Conservation (phyloP, 1,284 basidiomycete genomes). For the Sporisorium iseilematis-ciliati region DNA sequence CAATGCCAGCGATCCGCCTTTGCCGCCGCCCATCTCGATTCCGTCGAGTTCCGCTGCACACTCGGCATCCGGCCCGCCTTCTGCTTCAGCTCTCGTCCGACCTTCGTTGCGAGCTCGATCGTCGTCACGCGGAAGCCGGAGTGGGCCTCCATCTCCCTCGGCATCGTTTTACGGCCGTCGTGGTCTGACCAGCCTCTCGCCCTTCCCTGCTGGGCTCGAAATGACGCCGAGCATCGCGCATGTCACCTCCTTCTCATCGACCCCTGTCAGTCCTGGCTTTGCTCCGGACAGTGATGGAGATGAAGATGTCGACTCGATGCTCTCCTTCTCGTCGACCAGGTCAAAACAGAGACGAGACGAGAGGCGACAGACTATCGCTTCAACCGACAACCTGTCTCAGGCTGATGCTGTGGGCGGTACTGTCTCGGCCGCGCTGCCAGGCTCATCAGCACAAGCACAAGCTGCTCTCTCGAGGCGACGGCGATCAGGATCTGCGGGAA, state of each 20-base stretch:
- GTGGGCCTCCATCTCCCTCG: slow-evolving; percentile 44
- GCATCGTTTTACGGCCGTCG: slow-evolving; percentile 49
- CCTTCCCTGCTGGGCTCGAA: slow-evolving; percentile 40
- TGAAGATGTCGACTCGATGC: slow-evolving; percentile 25
- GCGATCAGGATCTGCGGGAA: slow-evolving; percentile 32
- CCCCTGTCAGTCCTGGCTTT: slow-evolving; percentile 33
- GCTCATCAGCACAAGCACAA: slow-evolving; percentile 23
- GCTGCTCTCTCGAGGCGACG: slow-evolving; percentile 18
- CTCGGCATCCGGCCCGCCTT: slow-evolving; percentile 13
- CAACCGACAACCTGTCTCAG: slow-evolving; percentile 4
- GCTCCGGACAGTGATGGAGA: slow-evolving; percentile 47
- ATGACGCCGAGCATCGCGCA: slow-evolving; percentile 40
- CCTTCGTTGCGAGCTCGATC: slow-evolving; percentile 33
- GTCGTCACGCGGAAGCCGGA: slow-evolving; percentile 42
- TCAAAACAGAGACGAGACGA: slow-evolving; percentile 40
- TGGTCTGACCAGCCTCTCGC: slow-evolving; percentile 42
- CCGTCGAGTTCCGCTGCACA: slow-evolving; percentile 4
- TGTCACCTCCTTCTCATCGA: slow-evolving; percentile 26
- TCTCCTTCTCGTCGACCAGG: slow-evolving; percentile 41
- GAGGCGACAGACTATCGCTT: slow-evolving; percentile 20
- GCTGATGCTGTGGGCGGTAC: slow-evolving; percentile 1
- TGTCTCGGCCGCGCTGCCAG: slow-evolving; percentile 14
- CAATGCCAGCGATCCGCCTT: slow-evolving; percentile 25
- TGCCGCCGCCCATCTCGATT: slow-evolving; percentile 48
- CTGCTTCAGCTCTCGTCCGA: slow-evolving; percentile 12